Conservation (phyloP, 2,329 filamentous ascomycete species). For the Ilyonectria destructans region DNA sequence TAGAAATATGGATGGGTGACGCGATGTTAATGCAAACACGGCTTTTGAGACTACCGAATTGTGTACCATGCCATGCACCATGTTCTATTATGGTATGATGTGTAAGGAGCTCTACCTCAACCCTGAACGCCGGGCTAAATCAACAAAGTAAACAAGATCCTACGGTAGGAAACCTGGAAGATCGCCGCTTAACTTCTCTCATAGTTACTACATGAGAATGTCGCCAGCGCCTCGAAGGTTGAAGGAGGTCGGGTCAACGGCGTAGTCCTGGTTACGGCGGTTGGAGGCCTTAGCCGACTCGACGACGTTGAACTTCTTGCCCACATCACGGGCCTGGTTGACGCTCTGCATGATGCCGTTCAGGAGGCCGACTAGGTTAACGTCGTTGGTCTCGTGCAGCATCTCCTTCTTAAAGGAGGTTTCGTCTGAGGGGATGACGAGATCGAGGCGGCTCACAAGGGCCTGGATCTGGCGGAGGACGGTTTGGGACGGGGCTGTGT, state of each 20-base stretch:
- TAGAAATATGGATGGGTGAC: not conserved
- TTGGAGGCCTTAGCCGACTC: slow-evolving; percentile 58
- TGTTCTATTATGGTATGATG: slow-evolving; percentile 34
- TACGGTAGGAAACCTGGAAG: slow-evolving; percentile 8
- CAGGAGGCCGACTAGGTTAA: slow-evolving; percentile 83
- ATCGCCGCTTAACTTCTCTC: slow-evolving; percentile 1
- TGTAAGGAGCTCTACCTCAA: slow-evolving; percentile 29
- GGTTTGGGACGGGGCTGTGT: slow-evolving; percentile 72
- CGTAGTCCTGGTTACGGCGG: slow-evolving; percentile 44
- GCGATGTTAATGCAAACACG: not conserved
- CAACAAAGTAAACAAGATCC: slow-evolving; percentile 17
- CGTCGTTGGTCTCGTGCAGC: slow-evolving; percentile 86
- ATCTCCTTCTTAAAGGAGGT: slow-evolving; percentile 80
- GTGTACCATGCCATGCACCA: slow-evolving; percentile 1
- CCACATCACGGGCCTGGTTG: slow-evolving; percentile 79
- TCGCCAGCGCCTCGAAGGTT: slow-evolving; percentile 51
- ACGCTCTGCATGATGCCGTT: slow-evolving; percentile 83
- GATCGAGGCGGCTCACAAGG: slow-evolving; percentile 85
- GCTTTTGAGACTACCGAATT: not conserved
- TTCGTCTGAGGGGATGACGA: slow-evolving; percentile 82
- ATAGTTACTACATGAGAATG: slow-evolving; percentile 47
- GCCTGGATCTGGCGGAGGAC: slow-evolving; percentile 92
- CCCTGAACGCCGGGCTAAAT: slow-evolving; percentile 51
- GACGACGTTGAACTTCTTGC: slow-evolving; percentile 79
- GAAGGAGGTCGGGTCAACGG: slow-evolving; percentile 44